phyloP scores from a whole-genome alignment of 2,329 filamentous ascomycete genomes.

The Penicillium crustosum region DNA sequence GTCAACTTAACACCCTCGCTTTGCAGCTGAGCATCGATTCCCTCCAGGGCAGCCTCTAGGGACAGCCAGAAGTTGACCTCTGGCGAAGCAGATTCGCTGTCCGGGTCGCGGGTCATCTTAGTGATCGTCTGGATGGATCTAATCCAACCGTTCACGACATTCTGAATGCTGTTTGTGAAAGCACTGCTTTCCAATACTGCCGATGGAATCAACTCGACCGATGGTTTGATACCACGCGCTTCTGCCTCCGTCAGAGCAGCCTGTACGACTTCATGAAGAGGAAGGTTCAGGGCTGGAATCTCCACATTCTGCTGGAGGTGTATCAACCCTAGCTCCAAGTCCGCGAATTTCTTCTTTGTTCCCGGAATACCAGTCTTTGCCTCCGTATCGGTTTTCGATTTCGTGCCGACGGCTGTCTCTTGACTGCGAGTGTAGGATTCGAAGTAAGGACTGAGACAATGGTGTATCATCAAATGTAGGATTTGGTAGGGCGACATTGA shows the following conservation, averaged over 20 bases:
- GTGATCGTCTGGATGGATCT: constrained; percentile 97
- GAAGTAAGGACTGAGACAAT: constrained; percentile 91
- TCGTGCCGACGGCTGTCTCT: constrained; percentile 63
- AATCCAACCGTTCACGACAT: constrained; percentile 96
- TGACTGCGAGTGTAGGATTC: constrained; percentile 90
- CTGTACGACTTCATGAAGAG: constrained; percentile 86
- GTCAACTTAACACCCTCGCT: constrained; percentile 89
- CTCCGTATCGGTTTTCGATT: constrained; percentile 79
- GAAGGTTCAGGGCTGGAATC: constrained; percentile 86
- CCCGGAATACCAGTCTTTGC: constrained; percentile 92
- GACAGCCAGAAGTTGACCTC: constrained; percentile 99
- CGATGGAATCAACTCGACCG: constrained; percentile 74
- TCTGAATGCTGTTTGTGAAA: constrained; percentile 90
- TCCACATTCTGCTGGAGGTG: constrained; percentile 98
- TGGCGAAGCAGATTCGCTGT: constrained; percentile 79
- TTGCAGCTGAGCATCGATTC: constrained; percentile 82
- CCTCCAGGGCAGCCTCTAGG: constrained; percentile 90
- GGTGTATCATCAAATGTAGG: constrained; percentile 86
- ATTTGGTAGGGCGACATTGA: constrained; percentile 85
- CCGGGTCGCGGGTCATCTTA: constrained; percentile 83
- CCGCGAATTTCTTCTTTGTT: constrained; percentile 96
- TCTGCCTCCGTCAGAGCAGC: constrained; percentile 76
- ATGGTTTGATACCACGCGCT: constrained; percentile 64
- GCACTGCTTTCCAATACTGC: constrained; percentile 80
- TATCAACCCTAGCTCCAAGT: constrained; percentile 83